These are phyloP conservation scores for Monosporascus sp. DNA, from an alignment of 2,329 filamentous ascomycete species.

Conservation along the genomic window DNA sequence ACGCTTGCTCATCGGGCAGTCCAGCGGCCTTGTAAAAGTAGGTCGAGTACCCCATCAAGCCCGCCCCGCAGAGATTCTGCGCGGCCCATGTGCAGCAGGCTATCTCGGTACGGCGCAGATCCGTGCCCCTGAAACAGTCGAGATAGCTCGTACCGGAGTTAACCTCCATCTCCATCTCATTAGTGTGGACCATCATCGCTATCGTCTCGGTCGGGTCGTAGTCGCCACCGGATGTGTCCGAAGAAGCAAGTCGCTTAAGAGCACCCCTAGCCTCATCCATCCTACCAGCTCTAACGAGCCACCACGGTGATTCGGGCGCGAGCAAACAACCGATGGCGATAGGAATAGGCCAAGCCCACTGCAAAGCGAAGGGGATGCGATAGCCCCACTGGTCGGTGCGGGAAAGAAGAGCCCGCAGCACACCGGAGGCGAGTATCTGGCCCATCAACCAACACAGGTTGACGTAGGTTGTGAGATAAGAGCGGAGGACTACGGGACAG, in stretches of 20 bases:
- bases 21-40: conserved; percentile 26
- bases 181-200: conserved; percentile 34
- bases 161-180: conserved; percentile 27
- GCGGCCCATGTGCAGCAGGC: conserved; percentile 19
- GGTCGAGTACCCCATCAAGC: conserved; percentile 22
- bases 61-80: conserved; percentile 12
- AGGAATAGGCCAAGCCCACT: conserved; percentile 34
- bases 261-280: conserved; percentile 24
- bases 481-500: conserved; percentile 29
- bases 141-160: conserved; percentile 25
- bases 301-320: conserved; percentile 18
- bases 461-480: conserved; percentile 30
- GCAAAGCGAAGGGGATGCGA: conserved; percentile 31
- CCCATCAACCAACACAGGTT: conserved; percentile 39
- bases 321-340: conserved; percentile 26
- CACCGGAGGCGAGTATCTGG: conserved; percentile 30
- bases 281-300: conserved; percentile 26
- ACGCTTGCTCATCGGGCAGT: conserved; percentile 13
- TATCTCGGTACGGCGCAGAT: conserved; percentile 28
- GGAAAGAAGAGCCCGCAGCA: conserved; percentile 27
- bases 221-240: conserved; percentile 4
- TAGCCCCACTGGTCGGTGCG: conserved; percentile 30
- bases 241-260: conserved; percentile 20
- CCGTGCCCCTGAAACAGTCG: conserved; percentile 32
- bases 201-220: conserved; percentile 28